Base-by-base conservation (phyloP, 371 early-diverging fungal genomes). In the Mucor plumbeus region DNA sequence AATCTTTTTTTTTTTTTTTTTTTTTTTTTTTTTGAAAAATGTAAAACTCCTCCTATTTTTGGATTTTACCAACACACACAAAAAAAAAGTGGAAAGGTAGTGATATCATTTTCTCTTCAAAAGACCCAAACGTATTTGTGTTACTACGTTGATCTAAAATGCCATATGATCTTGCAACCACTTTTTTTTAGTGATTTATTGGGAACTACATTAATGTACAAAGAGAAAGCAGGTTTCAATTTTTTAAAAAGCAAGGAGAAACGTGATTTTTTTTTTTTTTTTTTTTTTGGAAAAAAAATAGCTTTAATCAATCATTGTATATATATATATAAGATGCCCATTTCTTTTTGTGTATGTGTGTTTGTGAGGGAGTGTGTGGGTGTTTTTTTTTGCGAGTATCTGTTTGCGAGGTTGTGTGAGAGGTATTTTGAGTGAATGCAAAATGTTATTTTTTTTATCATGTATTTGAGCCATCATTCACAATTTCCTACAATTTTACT, bases 231-330 rank as follows among this genome's bases (percentile, higher is more conserved):
- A 26, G 26, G 26, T 1, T 3, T 26, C 3, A 3, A 26, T 26
- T 26, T 26, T 1, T 26, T 1, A 26, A 26, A 26, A 26, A 26
- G 3, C 26, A 26, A 26, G 26, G 26, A 26, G 3, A 38, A 38
- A 9, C 38, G 38, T 38, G 7, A 5, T 38, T n/a, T 7, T 7
- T 17, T 6, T 17, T 7, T 6, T 5, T 6, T n/a, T 44, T 44
- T 44, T 44, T 44, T 44, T 17, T 4, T n/a, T 17, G n/a, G n/a
- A n/a, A n/a, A 44, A 17, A 44, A 44, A 6, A 44, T 44, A 44
- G 44, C 44, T 44, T 44, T 44, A 44, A 44, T 44, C 44, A 44
- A 44, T 44, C 44, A 44, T 17, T 44, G 44, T 44, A 44, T 44
- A 44, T 17, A 17, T 44, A 44, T 43, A 43, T 14, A 43, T 15